These are phyloP conservation scores for Hypomyces perniciosus DNA, from an alignment of 2,329 filamentous ascomycete species.

Conservation along the genomic window DNA sequence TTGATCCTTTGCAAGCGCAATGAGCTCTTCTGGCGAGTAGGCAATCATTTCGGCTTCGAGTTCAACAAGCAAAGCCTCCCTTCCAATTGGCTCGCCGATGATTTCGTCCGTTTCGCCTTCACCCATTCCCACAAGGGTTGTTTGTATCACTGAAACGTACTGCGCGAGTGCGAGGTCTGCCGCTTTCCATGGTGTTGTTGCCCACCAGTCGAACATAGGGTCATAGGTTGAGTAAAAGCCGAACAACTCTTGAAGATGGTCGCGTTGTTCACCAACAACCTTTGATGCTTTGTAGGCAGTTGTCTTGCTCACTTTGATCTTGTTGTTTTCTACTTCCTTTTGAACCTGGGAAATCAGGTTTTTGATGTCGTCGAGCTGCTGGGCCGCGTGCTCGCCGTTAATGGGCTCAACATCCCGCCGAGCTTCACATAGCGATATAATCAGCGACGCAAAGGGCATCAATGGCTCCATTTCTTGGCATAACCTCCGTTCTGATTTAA, in stretches of 20 bases:
- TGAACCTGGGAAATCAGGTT: conserved; percentile 28
- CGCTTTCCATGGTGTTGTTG: conserved; percentile 36
- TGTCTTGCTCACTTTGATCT: conserved; percentile 32
- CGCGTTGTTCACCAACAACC: conserved; percentile 34
- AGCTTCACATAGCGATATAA: conserved; percentile 42
- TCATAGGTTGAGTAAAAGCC: conserved; percentile 50
- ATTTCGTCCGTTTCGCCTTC: conserved; percentile 42
- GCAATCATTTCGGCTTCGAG: conserved; percentile 52
- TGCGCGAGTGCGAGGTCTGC: conserved; percentile 32
- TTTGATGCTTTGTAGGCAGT: conserved; percentile 42
- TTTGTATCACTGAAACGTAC: conserved; percentile 33
- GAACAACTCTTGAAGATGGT: conserved; percentile 40
- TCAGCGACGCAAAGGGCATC: conserved; percentile 37
- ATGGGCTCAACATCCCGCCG: conserved; percentile 40
- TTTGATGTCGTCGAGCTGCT: conserved; percentile 32
- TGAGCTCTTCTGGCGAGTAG: conserved; percentile 51
- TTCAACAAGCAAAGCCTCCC: conserved; percentile 44
- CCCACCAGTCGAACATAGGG: conserved; percentile 53
- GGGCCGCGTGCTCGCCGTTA: conserved; percentile 37
- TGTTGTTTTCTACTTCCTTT: conserved; percentile 28
- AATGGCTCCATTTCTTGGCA: conserved; percentile 33
- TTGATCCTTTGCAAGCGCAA: conserved; percentile 44
- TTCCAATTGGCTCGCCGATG: conserved; percentile 51
- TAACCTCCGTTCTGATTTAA: conserved; percentile 34
- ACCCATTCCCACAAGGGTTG: conserved; percentile 39